These are phyloP conservation scores for Aspergillus homomorphus DNA, from an alignment of 495 filamentous ascomycete species.

Conservation along the genomic window DNA sequence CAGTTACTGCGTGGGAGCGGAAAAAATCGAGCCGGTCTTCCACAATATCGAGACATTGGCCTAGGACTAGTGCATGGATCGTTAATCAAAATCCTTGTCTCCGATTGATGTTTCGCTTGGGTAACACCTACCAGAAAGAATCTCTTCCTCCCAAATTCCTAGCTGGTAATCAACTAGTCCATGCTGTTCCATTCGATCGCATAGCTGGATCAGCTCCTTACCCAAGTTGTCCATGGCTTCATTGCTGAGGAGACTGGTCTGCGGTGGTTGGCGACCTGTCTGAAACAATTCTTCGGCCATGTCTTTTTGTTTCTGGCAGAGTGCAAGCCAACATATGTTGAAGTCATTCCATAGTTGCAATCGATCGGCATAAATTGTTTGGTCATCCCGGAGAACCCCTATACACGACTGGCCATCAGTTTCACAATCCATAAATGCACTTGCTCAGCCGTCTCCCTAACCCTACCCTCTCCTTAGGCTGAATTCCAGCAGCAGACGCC, in stretches of 20 bases:
- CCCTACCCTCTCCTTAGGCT: not conserved
- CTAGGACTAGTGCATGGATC: conserved; percentile 48
- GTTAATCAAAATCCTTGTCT: conserved; percentile 8
- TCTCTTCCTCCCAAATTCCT: conserved; percentile 93
- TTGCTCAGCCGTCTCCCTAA: not conserved
- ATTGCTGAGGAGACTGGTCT: conserved; percentile 62
- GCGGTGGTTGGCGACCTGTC: conserved; percentile 55
- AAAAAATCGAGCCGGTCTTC: conserved; percentile 36
- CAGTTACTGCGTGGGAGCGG: conserved; percentile 21
- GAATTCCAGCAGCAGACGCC: not conserved
- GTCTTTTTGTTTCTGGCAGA: conserved; percentile 85
- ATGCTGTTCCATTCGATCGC: conserved; percentile 81
- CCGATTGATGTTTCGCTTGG: conserved; percentile 4
- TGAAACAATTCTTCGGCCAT: conserved; percentile 58
- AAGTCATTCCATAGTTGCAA: conserved; percentile 90
- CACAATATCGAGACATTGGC: conserved; percentile 61
- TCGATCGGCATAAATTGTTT: conserved; percentile 63
- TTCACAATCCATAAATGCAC: conserved; percentile 1
- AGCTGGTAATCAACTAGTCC: conserved; percentile 96
- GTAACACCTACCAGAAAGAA: conserved; percentile 66
- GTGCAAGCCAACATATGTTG: conserved; percentile 87
- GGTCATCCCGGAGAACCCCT: conserved; percentile 76
- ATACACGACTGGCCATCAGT: conserved; percentile 30
- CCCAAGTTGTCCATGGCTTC: conserved; percentile 77
- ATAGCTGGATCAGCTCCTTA: conserved; percentile 72